Conservation (phyloP, 2,329 filamentous ascomycete genomes). For the Fusarium xyrophilum region DNA sequence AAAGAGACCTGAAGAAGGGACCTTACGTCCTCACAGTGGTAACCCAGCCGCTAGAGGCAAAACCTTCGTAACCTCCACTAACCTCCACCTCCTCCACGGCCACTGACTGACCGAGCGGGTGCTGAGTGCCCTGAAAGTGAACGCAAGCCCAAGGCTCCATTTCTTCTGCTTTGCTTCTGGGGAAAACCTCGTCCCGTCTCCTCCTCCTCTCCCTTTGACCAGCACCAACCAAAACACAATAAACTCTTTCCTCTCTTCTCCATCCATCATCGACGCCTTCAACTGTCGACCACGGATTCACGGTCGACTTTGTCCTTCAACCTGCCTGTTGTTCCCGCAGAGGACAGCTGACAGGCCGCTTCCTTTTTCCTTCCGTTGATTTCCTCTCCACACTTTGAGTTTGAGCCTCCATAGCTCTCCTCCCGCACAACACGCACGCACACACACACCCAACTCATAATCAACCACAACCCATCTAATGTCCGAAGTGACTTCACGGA, state of each 20-base stretch:
- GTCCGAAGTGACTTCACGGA: conserved; percentile 93
- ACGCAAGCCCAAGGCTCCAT: conserved; percentile 34
- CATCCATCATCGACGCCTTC: conserved; percentile 41
- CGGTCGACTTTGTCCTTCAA: conserved; percentile 44
- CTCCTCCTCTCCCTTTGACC: conserved; percentile 43
- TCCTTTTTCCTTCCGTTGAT: conserved; percentile 32
- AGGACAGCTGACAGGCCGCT: conserved; percentile 50
- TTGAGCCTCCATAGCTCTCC: conserved; percentile 41
- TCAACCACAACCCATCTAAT: conserved; percentile 65
- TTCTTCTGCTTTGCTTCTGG: conserved; percentile 48
- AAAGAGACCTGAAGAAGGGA: conserved; percentile 16
- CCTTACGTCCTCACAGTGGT: conserved; percentile 8
- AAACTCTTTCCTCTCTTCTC: conserved; percentile 32
- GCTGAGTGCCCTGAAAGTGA: conserved; percentile 23
- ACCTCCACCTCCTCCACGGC: conserved; percentile 42
- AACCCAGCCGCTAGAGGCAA: conserved; percentile 47
- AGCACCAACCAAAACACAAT: conserved; percentile 34
- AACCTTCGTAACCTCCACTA: conserved; percentile 47
- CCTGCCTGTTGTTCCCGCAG: conserved; percentile 47
- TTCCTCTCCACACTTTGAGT: conserved; percentile 44
- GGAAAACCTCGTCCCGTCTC: conserved; percentile 49
- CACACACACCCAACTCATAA: conserved; percentile 40
- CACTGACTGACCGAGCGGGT: conserved; percentile 4
- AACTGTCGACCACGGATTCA: conserved; percentile 43
- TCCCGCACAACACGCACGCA: conserved; percentile 35